Evolutionary conservation across 2,329 filamentous ascomycete genomes (phyloP).

Genomic region (Nothophaeocryptopus gaeumannii): DNA sequence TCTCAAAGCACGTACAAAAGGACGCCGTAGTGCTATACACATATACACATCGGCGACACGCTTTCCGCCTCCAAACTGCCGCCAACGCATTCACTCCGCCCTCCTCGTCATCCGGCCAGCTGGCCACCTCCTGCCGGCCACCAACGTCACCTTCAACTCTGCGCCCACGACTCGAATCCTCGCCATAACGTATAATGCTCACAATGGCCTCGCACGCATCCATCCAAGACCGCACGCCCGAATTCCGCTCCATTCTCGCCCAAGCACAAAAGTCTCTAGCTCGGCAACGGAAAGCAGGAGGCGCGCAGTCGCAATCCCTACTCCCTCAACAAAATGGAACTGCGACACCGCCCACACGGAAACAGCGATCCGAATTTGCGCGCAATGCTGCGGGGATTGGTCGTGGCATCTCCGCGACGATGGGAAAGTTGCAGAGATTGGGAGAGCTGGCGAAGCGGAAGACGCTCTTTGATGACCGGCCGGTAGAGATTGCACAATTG

Average conservation of each 20-base stretch:
- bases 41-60: background rate
- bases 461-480: slow-evolving; percentile 93
- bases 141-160: slow-evolving; percentile 3
- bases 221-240: slow-evolving; percentile 93
- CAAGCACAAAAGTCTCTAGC: slow-evolving; percentile 70
- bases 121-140: slow-evolving; percentile 17
- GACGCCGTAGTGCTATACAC: no score
- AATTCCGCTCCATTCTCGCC: slow-evolving; percentile 87
- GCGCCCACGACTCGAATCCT: background rate
- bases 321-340: slow-evolving; percentile 58
- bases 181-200: slow-evolving; percentile 13
- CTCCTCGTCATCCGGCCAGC: slow-evolving; percentile 6
- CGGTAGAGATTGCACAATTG: slow-evolving; percentile 94
- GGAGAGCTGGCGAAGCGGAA: slow-evolving; percentile 93
- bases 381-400: slow-evolving; percentile 88
- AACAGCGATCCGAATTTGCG: slow-evolving; percentile 81
- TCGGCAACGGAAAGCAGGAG: slow-evolving; percentile 66
- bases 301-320: slow-evolving; percentile 72
- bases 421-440: slow-evolving; percentile 90
- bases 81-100: background rate
- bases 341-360: slow-evolving; percentile 34
- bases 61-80: background rate
- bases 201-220: slow-evolving; percentile 57
- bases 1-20: no score
- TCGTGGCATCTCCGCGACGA: slow-evolving; percentile 83